Evolutionary conservation across 1,139 yeast genomes (phyloP).

Genomic region (Saccharomycopsis crataegensis): DNA sequence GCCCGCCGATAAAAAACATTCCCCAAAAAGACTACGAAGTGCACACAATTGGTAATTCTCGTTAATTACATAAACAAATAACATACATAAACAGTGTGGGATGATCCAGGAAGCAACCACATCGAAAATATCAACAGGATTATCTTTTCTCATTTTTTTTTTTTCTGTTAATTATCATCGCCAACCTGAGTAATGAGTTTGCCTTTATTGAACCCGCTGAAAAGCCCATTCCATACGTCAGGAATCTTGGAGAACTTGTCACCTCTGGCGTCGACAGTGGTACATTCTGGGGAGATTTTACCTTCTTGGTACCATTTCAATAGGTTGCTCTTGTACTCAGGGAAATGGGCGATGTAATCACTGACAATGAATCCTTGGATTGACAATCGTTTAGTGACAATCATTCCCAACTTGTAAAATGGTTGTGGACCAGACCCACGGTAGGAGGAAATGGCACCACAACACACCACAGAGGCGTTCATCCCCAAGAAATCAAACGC

Average conservation of each 20-base stretch:
- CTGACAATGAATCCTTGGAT: slow-evolving; percentile 43
- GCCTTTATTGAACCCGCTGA: slow-evolving; percentile 31
- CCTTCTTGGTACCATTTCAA: slow-evolving; percentile 27
- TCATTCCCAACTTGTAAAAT: slow-evolving; percentile 22
- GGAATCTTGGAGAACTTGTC: slow-evolving; percentile 36
- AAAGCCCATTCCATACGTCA: slow-evolving; percentile 38
- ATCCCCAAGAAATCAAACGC: slow-evolving; percentile 36
- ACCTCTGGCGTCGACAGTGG: slow-evolving; percentile 33
- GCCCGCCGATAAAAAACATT: too few relatives aligned
- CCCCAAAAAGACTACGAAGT: too few relatives aligned
- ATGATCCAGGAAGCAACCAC: too few relatives aligned
- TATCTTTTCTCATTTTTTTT: not conserved
- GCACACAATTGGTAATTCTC: too few relatives aligned
- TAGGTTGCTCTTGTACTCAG: slow-evolving; percentile 29
- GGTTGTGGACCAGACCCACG: slow-evolving; percentile 32
- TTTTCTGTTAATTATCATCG: not conserved
- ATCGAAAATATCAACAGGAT: too few relatives aligned
- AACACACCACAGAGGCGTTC: slow-evolving; percentile 44
- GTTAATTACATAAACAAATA: too few relatives aligned
- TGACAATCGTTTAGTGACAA: slow-evolving; percentile 41
- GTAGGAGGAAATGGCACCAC: slow-evolving; percentile 59
- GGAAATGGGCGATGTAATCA: slow-evolving; percentile 33
- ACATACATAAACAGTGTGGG: too few relatives aligned
- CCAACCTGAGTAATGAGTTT: slow-evolving; percentile 31
- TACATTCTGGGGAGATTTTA: slow-evolving; percentile 26